Percentiles rank a stretch among this genome's conserved stretches.
Conservation (phyloP, 1,139 yeast species). For the Kurtzmaniella quercitrusa region DNA sequence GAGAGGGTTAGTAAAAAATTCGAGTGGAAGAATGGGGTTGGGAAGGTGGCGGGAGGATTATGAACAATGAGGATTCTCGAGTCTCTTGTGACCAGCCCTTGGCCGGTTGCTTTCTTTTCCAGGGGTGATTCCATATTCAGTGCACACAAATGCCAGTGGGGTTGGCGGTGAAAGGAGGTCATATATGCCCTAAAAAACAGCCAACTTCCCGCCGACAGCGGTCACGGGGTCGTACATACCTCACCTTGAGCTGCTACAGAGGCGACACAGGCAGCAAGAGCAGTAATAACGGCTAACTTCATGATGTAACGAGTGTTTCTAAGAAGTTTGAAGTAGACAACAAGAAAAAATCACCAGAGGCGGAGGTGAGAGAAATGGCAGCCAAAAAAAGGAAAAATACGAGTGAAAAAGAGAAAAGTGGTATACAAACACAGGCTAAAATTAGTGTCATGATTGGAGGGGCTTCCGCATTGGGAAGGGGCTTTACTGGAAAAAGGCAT, state of each 20-base stretch:
- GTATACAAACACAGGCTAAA: neutral
- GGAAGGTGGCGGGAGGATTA: no score
- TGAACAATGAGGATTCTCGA: no score
- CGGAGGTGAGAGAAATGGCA: neutral
- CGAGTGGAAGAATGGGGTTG: no score
- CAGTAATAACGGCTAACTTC: constrained; percentile 39
- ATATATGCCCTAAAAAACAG: no score
- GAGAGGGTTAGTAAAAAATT: constrained; percentile 18
- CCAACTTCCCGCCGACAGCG: neutral
- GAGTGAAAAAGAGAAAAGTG: neutral
- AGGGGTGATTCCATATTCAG: no score
- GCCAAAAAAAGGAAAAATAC: constrained; percentile 1
- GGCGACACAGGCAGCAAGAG: constrained; percentile 33
- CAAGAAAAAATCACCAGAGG: neutral
- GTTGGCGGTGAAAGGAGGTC: no score
- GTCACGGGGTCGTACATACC: constrained; percentile 23
- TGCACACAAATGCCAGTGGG: no score
- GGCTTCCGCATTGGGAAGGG: neutral
- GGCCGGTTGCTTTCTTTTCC: no score
- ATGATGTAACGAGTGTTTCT: constrained; percentile 14
- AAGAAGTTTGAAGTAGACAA: neutral
- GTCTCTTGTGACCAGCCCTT: no score
- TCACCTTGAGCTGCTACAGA: constrained; percentile 42
- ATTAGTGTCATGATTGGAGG: neutral
- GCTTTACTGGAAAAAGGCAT: neutral